These are phyloP conservation scores for Phaseolus coccineus DNA, from an alignment of 331 rosid genomes.

Conservation along the genomic window DNA sequence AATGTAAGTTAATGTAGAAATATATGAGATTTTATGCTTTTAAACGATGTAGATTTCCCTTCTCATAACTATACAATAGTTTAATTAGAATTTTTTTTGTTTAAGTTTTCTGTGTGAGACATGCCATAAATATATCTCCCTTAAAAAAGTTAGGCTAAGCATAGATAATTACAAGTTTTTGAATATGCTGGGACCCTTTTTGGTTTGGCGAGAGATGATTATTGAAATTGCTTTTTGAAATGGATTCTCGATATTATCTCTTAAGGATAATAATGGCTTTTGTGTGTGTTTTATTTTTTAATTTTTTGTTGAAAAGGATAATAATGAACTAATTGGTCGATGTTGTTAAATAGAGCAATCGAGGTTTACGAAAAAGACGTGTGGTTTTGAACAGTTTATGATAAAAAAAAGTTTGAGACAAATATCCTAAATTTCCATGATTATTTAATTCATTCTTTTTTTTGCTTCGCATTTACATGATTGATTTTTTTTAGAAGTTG, in stretches of 20 bases:
- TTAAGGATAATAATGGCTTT: background rate
- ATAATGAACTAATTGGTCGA: background rate
- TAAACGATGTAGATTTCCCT: no score
- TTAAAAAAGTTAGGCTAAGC: background rate
- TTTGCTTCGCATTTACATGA: no score
- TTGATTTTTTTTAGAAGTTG: no score
- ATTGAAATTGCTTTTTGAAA: conserved; percentile 13
- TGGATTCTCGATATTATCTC: conserved; percentile 4
- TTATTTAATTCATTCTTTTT: no score
- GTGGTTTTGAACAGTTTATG: background rate
- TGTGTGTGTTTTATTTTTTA: background rate
- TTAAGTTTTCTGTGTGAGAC: no score
- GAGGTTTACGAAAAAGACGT: background rate
- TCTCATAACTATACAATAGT: no score
- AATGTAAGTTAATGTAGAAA: no score
- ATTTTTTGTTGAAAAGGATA: background rate
- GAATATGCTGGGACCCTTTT: background rate
- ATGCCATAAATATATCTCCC: background rate
- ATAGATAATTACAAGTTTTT: background rate
- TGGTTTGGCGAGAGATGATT: background rate
- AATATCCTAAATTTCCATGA: background rate
- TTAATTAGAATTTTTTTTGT: no score
- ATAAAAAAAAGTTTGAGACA: background rate
- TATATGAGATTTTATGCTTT: no score
- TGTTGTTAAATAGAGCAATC: conserved; percentile 4